These are phyloP conservation scores for Westerdykella aurantiaca DNA, from an alignment of 2,329 filamentous ascomycete genomes.

Conservation along the genomic window DNA sequence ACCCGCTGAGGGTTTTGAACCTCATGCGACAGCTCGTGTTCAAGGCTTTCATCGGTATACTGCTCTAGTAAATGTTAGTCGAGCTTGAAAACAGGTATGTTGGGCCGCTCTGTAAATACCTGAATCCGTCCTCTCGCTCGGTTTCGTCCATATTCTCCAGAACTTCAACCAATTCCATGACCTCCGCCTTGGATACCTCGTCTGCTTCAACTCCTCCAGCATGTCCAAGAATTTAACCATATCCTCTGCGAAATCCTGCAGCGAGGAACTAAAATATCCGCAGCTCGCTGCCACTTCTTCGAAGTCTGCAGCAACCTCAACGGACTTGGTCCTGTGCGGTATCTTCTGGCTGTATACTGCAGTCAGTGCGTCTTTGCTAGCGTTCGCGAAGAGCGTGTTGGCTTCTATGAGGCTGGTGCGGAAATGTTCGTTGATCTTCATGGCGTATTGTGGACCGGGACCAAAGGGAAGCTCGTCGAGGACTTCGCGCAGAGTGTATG, in stretches of 20 bases:
- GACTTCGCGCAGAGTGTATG: constrained; percentile 82
- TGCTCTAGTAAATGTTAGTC: constrained; percentile 16
- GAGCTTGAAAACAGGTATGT: too few species aligned
- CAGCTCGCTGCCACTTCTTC: constrained; percentile 98
- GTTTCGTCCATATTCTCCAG: constrained; percentile 50
- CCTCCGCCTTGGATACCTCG: constrained; percentile 55
- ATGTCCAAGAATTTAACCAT: constrained; percentile 77
- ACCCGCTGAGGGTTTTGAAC: constrained; percentile 32
- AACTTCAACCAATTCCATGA: constrained; percentile 84
- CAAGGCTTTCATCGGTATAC: constrained; percentile 21
- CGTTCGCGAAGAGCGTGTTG: constrained; percentile 68
- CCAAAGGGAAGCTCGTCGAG: constrained; percentile 82
- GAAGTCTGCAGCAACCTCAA: constrained; percentile 82
- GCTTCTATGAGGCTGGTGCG: constrained; percentile 75
- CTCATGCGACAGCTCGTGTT: constrained; percentile 30
- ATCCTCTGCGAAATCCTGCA: constrained; percentile 87
- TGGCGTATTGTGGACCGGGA: constrained; percentile 58
- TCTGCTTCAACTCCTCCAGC: constrained; percentile 76
- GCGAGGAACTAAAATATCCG: constrained; percentile 88
- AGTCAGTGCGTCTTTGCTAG: constrained; percentile 68
- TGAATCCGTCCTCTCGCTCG: constrained; percentile 5
- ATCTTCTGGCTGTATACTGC: constrained; percentile 77
- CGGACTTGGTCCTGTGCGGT: constrained; percentile 59
- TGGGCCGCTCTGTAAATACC: constrained; percentile 9
- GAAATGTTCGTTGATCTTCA: constrained; percentile 74